phyloP scores from a whole-genome alignment of 192 early-diverging fungal species.

The Podila epigama region DNA sequence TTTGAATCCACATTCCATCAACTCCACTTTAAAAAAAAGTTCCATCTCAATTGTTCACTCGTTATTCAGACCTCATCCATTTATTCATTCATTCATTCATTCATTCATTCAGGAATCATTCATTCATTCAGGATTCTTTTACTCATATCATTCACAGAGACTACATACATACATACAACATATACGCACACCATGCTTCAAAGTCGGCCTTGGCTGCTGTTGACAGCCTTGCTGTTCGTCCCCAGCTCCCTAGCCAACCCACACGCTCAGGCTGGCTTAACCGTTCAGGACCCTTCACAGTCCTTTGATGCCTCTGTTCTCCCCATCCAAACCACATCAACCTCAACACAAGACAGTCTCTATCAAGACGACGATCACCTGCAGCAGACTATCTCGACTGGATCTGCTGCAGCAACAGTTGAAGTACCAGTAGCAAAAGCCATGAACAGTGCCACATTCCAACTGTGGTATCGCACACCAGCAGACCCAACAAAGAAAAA shows the following conservation, averaged over 20 bases:
- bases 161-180: not conserved
- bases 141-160: not conserved
- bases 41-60: no score
- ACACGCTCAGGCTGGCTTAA: not conserved
- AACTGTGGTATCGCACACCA: slow-evolving; percentile 27
- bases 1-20: no score
- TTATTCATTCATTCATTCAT: not conserved
- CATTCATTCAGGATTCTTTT: not conserved
- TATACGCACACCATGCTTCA: not conserved
- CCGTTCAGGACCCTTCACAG: not conserved
- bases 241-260: not conserved
- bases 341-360: not conserved
- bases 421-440: no score
- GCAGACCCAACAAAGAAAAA: slow-evolving; percentile 5
- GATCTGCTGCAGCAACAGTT: no score
- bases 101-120: not conserved
- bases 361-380: not conserved
- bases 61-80: no score
- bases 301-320: not conserved
- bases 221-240: not conserved
- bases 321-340: not conserved
- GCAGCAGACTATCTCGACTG: not conserved
- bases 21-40: no score
- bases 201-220: not conserved
- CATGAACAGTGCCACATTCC: slow-evolving; percentile 10